Evolutionary conservation across 2,329 filamentous ascomycete species (phyloP).

Genomic region (Elsinoe fawcettii): DNA sequence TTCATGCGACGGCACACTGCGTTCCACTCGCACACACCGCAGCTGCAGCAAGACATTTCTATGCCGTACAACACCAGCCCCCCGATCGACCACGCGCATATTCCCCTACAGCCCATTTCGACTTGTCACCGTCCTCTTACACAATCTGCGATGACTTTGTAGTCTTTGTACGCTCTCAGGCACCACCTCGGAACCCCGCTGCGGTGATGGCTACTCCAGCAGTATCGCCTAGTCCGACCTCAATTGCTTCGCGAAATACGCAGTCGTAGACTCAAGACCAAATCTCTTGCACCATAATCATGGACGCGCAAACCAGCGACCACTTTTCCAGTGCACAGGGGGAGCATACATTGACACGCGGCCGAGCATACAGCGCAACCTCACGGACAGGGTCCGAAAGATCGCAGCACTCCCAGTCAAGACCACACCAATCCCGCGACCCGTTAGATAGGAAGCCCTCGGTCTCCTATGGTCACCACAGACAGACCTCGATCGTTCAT

Average conservation of each 20-base stretch:
- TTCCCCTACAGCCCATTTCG: not conserved
- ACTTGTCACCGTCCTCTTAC: not conserved
- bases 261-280: not conserved
- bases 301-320: constrained; percentile 1
- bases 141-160: not conserved
- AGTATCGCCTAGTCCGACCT: not conserved
- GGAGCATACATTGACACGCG: constrained; percentile 36
- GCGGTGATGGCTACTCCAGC: constrained; percentile 1
- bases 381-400: constrained; percentile 37
- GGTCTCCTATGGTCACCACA: constrained; percentile 72
- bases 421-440: constrained; percentile 31
- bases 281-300: not conserved
- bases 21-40: constrained; percentile 9
- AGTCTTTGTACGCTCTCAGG: not conserved
- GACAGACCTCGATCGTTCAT: constrained; percentile 95
- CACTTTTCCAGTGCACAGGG: not conserved
- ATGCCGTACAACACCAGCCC: not conserved
- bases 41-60: not conserved
- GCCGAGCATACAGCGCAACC: constrained; percentile 38
- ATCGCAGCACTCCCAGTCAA: constrained; percentile 32
- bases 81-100: constrained; percentile 1
- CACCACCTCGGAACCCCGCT: not conserved
- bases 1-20: constrained; percentile 8
- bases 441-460: constrained; percentile 45
- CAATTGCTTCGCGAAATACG: not conserved